Percentiles rank a stretch among this genome's conserved stretches.
These are phyloP conservation scores for Rhamnella rubrinervis DNA, from an alignment of 331 rosid species.

Conservation along the genomic window DNA sequence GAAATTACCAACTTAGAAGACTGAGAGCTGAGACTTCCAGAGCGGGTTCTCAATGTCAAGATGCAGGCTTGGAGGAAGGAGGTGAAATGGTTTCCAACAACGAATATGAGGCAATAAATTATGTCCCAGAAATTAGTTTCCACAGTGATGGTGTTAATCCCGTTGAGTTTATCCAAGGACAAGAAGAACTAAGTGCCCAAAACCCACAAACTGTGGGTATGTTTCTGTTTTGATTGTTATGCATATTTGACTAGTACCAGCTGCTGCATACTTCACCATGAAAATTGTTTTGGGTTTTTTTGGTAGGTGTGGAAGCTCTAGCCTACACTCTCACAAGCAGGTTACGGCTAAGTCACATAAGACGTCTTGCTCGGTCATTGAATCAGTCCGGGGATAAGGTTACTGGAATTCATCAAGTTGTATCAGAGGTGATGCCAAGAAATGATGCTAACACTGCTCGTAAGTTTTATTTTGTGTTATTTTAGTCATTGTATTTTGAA, in stretches of 20 bases:
- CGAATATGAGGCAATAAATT: constrained; percentile 6
- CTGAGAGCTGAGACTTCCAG: constrained; percentile 32
- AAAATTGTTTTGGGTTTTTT: neutral
- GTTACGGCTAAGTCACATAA: constrained; percentile 42
- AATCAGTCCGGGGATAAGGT: constrained; percentile 17
- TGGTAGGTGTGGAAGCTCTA: constrained; percentile 30
- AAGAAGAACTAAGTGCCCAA: constrained; percentile 9
- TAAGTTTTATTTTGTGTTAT: constrained; percentile 16
- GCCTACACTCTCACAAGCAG: constrained; percentile 10
- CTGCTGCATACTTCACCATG: neutral
- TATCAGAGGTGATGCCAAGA: constrained; percentile 6
- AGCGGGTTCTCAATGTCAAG: neutral
- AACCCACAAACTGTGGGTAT: constrained; percentile 21
- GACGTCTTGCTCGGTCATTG: constrained; percentile 39
- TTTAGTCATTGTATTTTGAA: neutral
- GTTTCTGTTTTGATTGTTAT: neutral
- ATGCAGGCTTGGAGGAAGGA: neutral
- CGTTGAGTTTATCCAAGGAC: constrained; percentile 11
- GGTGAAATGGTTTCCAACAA: neutral
- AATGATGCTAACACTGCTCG: constrained; percentile 18
- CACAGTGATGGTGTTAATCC: neutral
- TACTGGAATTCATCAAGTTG: constrained; percentile 3
- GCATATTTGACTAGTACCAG: neutral
- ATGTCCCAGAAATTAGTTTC: neutral
- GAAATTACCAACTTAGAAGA: constrained; percentile 71